A percentile compares a stretch with the other conserved stretches of the same genome.
Conservation (phyloP, 495 filamentous ascomycete genomes). For the Neurospora hispaniola region DNA sequence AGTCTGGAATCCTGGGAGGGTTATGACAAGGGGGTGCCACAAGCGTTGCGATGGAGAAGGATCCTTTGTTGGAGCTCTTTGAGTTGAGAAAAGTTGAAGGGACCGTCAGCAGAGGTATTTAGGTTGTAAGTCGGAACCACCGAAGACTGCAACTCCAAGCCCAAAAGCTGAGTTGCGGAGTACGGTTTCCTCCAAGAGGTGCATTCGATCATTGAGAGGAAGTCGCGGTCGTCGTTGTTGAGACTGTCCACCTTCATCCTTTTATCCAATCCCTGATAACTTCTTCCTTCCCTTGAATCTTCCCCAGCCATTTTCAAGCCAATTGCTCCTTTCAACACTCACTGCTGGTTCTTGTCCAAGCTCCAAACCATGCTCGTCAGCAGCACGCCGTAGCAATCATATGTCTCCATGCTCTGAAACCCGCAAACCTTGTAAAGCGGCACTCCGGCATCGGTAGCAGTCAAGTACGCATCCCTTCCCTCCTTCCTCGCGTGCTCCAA, state of each 20-base stretch:
- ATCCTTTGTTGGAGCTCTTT: background rate
- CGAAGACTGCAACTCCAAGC: background rate
- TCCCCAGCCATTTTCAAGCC: background rate
- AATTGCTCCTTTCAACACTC: background rate
- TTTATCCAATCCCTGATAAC: no score
- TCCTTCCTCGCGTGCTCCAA: constrained; percentile 9
- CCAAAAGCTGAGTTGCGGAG: background rate
- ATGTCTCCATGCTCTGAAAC: constrained; percentile 3
- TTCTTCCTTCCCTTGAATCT: no score
- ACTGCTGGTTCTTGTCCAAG: background rate
- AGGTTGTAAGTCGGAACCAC: background rate
- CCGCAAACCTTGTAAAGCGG: constrained; percentile 13
- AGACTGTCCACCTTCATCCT: no score
- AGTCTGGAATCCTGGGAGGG: background rate
- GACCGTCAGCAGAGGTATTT: background rate
- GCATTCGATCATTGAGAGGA: background rate
- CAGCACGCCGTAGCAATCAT: background rate
- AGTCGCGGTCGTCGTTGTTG: background rate
- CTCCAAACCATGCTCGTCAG: background rate
- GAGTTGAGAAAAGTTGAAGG: background rate
- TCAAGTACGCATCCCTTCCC: constrained; percentile 6
- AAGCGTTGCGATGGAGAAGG: background rate
- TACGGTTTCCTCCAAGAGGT: background rate
- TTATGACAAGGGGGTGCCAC: background rate
- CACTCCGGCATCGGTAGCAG: constrained; percentile 10